Evolutionary conservation across 2,329 filamentous ascomycete genomes (phyloP).

Genomic region (Mycocentrospora acerina): DNA sequence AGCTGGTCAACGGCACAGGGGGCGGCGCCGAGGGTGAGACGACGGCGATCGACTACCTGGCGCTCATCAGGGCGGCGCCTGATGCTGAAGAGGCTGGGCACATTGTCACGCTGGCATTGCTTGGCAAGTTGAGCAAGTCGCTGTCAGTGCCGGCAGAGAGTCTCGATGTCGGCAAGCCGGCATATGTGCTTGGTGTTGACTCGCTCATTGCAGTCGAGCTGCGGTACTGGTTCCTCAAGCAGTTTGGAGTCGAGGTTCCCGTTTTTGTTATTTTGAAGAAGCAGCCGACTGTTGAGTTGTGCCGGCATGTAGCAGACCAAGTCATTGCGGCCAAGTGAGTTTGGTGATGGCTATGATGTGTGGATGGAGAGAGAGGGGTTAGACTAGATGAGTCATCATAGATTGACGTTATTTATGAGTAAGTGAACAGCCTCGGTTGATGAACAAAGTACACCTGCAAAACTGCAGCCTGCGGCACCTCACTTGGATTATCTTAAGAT

Average conservation of each 20-base stretch:
- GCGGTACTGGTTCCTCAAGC: conserved; percentile 18
- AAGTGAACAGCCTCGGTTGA: too few relatives aligned
- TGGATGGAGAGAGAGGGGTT: too few relatives aligned
- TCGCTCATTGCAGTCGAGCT: conserved; percentile 28
- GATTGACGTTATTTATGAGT: too few relatives aligned
- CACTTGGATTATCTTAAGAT: too few relatives aligned
- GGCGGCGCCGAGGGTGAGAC: conserved; percentile 3
- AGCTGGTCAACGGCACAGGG: conserved; percentile 6
- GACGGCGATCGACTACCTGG: conserved; percentile 4
- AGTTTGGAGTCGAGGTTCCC: conserved; percentile 17
- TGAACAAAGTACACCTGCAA: too few relatives aligned
- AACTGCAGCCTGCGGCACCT: too few relatives aligned
- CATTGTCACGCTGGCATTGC: conserved; percentile 5
- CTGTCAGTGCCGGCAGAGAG: conserved; percentile 7
- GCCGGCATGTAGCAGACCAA: conserved; percentile 7
- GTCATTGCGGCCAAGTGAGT: too few relatives aligned
- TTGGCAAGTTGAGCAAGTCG: conserved; percentile 7
- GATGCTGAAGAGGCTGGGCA: conserved; percentile 7
- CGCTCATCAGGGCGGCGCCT: conserved; percentile 7
- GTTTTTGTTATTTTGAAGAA: conserved; percentile 20
- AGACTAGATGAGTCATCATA: too few relatives aligned
- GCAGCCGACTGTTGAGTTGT: conserved; percentile 4
- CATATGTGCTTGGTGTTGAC: conserved; percentile 19
- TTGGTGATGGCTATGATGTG: too few relatives aligned
- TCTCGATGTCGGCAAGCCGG: conserved; percentile 7